phyloP scores from a whole-genome alignment of 495 filamentous ascomycete genomes.

The Clavariopsis aquatica region DNA sequence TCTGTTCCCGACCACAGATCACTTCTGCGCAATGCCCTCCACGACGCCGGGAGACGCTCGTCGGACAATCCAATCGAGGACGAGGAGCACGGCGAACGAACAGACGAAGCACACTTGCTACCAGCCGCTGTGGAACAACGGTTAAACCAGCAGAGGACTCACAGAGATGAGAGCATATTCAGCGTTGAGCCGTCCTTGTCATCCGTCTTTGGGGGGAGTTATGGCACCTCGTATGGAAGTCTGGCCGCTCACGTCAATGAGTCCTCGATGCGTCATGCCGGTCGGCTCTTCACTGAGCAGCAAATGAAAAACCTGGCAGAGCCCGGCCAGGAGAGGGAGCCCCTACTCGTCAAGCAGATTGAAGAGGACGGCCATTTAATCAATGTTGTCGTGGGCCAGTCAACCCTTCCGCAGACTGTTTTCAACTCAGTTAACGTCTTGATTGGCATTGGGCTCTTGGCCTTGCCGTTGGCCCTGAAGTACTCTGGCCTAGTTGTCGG shows the following conservation, averaged over 20 bases:
- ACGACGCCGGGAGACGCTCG: conserved; percentile 36
- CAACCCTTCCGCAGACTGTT: conserved; percentile 89
- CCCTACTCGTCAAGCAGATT: conserved; percentile 81
- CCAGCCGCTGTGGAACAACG: conserved; percentile 25
- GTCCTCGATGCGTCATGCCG: conserved; percentile 69
- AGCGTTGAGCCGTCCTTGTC: conserved; percentile 62
- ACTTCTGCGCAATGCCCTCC: conserved; percentile 52
- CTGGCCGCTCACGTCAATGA: conserved; percentile 67
- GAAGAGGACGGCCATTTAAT: conserved; percentile 82
- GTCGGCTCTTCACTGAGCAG: conserved; percentile 70
- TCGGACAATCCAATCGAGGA: conserved; percentile 35
- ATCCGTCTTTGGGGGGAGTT: conserved; percentile 67
- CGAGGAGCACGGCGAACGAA: conserved; percentile 31
- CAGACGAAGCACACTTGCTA: conserved; percentile 30
- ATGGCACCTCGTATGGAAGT: conserved; percentile 77
- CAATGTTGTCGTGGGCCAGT: conserved; percentile 82
- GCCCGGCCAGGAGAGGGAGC: conserved; percentile 69
- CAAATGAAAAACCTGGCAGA: conserved; percentile 52
- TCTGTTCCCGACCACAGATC: conserved; percentile 46
- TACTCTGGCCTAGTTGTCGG: conserved; percentile 92
- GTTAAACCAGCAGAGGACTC: conserved; percentile 7
- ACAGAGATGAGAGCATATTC: conserved; percentile 56
- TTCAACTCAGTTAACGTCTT: conserved; percentile 97
- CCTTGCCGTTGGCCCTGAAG: conserved; percentile 83
- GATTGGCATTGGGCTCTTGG: conserved; percentile 87